Percentiles rank a stretch among this genome's conserved stretches.
These are phyloP conservation scores for Candida sanyaensis DNA, from an alignment of 1,139 yeast genomes.

Conservation along the genomic window DNA sequence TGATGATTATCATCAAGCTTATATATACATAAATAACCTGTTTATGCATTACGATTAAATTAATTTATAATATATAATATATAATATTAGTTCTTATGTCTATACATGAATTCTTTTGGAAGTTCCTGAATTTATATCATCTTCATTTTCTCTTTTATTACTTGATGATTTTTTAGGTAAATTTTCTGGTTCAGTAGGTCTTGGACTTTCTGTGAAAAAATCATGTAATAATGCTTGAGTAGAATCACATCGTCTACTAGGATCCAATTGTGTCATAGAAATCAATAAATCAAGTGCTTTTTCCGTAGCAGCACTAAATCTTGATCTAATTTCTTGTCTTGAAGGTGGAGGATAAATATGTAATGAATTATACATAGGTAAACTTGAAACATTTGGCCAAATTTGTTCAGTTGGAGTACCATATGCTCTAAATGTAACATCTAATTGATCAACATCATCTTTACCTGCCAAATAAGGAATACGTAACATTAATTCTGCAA, in stretches of 20 bases:
- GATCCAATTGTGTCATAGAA: conserved; percentile 77
- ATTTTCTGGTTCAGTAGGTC: conserved; percentile 70
- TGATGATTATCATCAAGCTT: too few relatives aligned
- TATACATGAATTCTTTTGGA: conserved; percentile 17
- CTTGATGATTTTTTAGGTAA: conserved; percentile 55
- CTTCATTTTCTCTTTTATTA: conserved; percentile 19
- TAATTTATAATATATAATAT: neutral
- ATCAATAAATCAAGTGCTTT: conserved; percentile 76
- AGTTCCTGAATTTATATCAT: conserved; percentile 13
- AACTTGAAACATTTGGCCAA: conserved; percentile 88
- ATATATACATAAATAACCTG: neutral
- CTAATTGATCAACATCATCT: conserved; percentile 87
- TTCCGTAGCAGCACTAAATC: conserved; percentile 93
- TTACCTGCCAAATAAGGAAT: conserved; percentile 94
- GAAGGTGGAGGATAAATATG: conserved; percentile 83
- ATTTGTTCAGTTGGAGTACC: conserved; percentile 93
- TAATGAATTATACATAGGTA: conserved; percentile 74
- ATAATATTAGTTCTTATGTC: neutral
- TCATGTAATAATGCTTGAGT: conserved; percentile 64
- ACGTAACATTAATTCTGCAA: conserved; percentile 93
- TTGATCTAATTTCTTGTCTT: conserved; percentile 72
- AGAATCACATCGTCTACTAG: conserved; percentile 69
- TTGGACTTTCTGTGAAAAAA: conserved; percentile 74
- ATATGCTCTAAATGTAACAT: conserved; percentile 86
- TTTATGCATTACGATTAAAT: too few relatives aligned